These are phyloP conservation scores for Raphidocelis subcapitata DNA, from an alignment of 139 green algal genomes.

Conservation along the genomic window DNA sequence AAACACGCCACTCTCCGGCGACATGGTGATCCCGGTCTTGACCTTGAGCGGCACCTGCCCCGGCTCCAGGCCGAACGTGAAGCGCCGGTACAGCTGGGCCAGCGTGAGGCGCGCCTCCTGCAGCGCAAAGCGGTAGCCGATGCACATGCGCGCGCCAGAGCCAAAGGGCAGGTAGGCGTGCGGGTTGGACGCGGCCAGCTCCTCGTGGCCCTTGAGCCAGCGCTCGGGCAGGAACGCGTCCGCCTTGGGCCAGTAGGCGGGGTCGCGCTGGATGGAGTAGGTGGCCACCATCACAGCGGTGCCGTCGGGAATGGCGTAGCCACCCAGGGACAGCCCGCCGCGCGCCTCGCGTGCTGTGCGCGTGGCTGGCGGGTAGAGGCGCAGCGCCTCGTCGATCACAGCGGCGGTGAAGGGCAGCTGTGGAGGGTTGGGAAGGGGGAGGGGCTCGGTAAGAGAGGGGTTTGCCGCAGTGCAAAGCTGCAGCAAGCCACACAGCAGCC, in stretches of 20 bases:
- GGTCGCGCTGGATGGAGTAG: constrained; percentile 48
- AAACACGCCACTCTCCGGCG: constrained; percentile 27
- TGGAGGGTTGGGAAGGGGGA: background rate
- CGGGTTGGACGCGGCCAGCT: constrained; percentile 12
- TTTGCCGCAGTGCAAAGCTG: too few relatives aligned
- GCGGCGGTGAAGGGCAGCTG: constrained; percentile 53
- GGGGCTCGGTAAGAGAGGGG: too few relatives aligned
- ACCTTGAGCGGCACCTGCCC: constrained; percentile 10
- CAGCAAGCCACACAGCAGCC: too few relatives aligned
- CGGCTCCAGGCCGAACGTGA: constrained; percentile 31
- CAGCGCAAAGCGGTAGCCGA: constrained; percentile 30
- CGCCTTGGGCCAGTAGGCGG: constrained; percentile 39
- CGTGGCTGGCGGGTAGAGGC: constrained; percentile 49
- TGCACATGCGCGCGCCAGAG: constrained; percentile 27
- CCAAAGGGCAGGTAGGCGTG: constrained; percentile 28
- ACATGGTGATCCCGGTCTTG: constrained; percentile 27
- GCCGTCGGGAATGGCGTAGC: background rate
- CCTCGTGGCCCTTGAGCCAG: constrained; percentile 40
- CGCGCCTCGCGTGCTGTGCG: constrained; percentile 13
- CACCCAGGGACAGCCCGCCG: background rate
- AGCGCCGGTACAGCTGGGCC: constrained; percentile 24
- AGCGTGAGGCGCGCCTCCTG: constrained; percentile 38
- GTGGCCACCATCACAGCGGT: constrained; percentile 6
- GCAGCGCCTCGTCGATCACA: constrained; percentile 52
- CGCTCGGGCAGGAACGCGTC: constrained; percentile 53